These are phyloP conservation scores for Entomortierella lignicola DNA, from an alignment of 192 early-diverging fungal species.

Conservation along the genomic window DNA sequence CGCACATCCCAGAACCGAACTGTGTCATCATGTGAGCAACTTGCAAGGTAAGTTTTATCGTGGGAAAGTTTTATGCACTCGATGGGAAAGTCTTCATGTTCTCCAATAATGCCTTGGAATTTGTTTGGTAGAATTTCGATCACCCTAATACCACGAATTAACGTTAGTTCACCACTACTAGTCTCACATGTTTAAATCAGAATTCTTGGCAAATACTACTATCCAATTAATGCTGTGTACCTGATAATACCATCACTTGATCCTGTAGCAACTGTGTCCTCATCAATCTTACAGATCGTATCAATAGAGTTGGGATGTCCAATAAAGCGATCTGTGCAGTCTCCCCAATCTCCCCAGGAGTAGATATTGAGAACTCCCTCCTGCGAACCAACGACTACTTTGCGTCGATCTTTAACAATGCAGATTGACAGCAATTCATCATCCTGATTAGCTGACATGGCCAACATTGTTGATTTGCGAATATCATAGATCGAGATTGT, in stretches of 20 bases:
- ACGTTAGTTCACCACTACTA: no score
- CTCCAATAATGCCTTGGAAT: slow-evolving; percentile 89
- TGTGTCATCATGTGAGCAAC: slow-evolving; percentile 86
- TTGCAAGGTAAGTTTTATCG: slow-evolving; percentile 81
- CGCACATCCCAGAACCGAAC: slow-evolving; percentile 91
- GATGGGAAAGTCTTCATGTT: slow-evolving; percentile 91
- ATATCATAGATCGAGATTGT: slow-evolving; percentile 92
- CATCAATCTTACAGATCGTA: slow-evolving; percentile 84
- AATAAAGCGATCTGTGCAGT: slow-evolving; percentile 92
- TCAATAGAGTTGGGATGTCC: slow-evolving; percentile 96
- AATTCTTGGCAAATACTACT: neutral
- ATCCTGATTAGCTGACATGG: slow-evolving; percentile 93
- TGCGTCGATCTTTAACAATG: slow-evolving; percentile 79
- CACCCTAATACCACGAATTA: slow-evolving; percentile 53
- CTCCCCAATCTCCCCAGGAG: slow-evolving; percentile 91
- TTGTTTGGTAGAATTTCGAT: slow-evolving; percentile 93
- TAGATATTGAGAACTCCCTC: slow-evolving; percentile 90
- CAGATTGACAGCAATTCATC: slow-evolving; percentile 92
- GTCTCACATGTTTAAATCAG: no score
- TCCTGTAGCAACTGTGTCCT: slow-evolving; percentile 89
- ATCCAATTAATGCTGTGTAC: slow-evolving; percentile 18
- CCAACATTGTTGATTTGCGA: slow-evolving; percentile 85
- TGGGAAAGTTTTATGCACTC: slow-evolving; percentile 81
- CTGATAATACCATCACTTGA: slow-evolving; percentile 92
- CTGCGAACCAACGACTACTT: slow-evolving; percentile 93